Evolutionary conservation across 2,329 filamentous ascomycete genomes (phyloP), one percentile per base, ranked within the genome.

Genomic region (Exophiala lecanii-corni): DNA sequence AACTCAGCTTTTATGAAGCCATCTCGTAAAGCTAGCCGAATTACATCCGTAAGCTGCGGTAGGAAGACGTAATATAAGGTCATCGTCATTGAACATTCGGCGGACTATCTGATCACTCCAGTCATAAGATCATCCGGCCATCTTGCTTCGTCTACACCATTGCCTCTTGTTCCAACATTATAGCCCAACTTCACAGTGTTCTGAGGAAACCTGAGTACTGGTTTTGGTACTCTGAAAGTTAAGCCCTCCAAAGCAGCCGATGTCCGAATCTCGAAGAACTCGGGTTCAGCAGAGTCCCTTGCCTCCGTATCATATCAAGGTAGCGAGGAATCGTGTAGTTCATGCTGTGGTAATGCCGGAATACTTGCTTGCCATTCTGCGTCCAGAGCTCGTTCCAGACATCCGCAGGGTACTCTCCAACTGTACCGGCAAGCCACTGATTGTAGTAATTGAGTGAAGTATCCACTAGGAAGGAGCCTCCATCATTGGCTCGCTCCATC

Each of bases 401-500:
- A 1, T 58, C 49, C 3, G 54, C 44, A 0, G 66, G 64, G 58
- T 70, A 70, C 4, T 48, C 59, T 3, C 66, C 66, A 34, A 55
- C 59, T 2, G 53, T 59, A n/a, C 57, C 51, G 9, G 66, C 59
- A 1, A 71, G 59, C 66, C 65, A 69, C 1, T 58, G 63, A 41
- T 68, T 68, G 48, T 68, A 69, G 44, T 69, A 33, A 19, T 31
- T 44, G 16, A 44, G 30, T 9, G 35, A 23, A n/a, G 34, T 36
- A 18, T 39, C 36, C 4, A 39, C n/a, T 12, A 39, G 35, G 12
- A 15, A 44, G 9, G 16, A 30, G 10, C 41, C 41, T n/a, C 82
- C 82, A 10, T 63, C 59, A 5, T 71, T 78, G 0, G 81, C 75
- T 21, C 83, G 72, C 54, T 75, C 72, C 53, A 78, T 79, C 5